Conservation (phyloP, 208 protist species). For the Crithidia expoeki region DNA sequence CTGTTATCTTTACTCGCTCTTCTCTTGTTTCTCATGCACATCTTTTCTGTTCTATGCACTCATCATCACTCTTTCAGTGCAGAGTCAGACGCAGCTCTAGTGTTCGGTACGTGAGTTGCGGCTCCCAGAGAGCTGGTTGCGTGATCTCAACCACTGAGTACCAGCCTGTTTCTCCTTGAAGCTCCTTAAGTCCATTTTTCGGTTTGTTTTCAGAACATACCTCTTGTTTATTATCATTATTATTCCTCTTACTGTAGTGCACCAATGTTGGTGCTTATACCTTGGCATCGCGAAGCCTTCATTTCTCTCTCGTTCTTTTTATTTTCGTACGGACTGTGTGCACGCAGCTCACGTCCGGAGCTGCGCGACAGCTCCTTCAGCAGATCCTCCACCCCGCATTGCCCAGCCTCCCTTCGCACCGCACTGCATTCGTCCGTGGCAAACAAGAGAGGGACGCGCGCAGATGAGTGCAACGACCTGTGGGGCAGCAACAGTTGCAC, state of each 20-base stretch:
- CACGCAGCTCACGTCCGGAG: slow-evolving; percentile 4
- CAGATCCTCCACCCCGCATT: slow-evolving; percentile 4
- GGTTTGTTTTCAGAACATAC: too few relatives aligned
- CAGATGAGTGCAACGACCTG: neutral
- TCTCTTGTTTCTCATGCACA: too few relatives aligned
- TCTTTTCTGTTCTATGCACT: too few relatives aligned
- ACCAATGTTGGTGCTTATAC: neutral
- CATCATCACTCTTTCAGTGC: neutral
- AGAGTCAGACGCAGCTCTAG: neutral
- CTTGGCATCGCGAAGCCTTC: too few relatives aligned
- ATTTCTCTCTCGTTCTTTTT: neutral
- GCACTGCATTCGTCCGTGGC: neutral
- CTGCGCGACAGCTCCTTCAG: neutral
- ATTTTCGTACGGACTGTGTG: neutral
- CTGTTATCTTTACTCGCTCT: too few relatives aligned
- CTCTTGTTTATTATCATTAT: neutral
- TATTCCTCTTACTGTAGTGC: neutral
- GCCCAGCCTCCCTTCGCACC: neutral
- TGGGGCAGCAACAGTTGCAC: neutral
- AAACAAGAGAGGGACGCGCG: neutral
- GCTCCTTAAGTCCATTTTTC: neutral
- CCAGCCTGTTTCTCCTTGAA: neutral
- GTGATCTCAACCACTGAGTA: neutral
- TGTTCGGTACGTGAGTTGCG: neutral
- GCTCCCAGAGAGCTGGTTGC: slow-evolving; percentile 4